Percentiles rank a stretch among this genome's conserved stretches.
phyloP scores from a whole-genome alignment of 1,284 basidiomycete species.

The Taiwanofungus camphoratus region DNA sequence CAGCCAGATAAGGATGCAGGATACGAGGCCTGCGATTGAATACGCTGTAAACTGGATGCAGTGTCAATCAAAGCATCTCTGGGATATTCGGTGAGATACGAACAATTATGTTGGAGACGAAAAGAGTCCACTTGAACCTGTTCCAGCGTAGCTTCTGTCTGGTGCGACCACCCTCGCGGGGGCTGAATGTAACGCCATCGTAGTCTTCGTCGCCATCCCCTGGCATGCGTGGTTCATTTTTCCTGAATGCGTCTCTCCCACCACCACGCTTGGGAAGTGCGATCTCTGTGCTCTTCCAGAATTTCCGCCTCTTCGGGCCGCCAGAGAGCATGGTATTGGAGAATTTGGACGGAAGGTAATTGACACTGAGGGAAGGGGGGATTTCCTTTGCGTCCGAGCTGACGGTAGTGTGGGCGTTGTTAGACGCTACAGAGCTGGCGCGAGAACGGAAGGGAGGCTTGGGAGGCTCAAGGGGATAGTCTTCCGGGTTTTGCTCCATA shows the following conservation, averaged over 20 bases:
- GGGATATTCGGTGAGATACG: conserved; percentile 21
- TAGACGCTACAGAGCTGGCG: conserved; percentile 22
- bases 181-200: conserved; percentile 38
- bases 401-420: conserved; percentile 12
- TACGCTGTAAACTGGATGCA: conserved; percentile 42
- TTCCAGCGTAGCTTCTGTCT: conserved; percentile 50
- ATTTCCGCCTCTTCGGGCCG: conserved; percentile 34
- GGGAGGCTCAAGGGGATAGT: conserved; percentile 26
- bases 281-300: conserved; percentile 23
- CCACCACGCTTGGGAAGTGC: conserved; percentile 41
- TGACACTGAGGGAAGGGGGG: conserved; percentile 38
- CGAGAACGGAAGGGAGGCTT: conserved; percentile 25
- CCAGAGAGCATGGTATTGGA: conserved; percentile 41
- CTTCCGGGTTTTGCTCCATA: too few species aligned
- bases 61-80: conserved; percentile 2
- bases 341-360: conserved; percentile 59
- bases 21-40: conserved; percentile 43
- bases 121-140: conserved; percentile 55
- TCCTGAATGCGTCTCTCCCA: conserved; percentile 47
- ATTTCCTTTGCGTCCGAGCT: conserved; percentile 10
- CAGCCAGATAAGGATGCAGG: conserved; percentile 55
- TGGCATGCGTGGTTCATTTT: conserved; percentile 43
- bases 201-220: conserved; percentile 49
- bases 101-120: conserved; percentile 45
- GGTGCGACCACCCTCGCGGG: conserved; percentile 33